Conservation (phyloP, 2,329 filamentous ascomycete genomes). For the Fusarium kyushuense region DNA sequence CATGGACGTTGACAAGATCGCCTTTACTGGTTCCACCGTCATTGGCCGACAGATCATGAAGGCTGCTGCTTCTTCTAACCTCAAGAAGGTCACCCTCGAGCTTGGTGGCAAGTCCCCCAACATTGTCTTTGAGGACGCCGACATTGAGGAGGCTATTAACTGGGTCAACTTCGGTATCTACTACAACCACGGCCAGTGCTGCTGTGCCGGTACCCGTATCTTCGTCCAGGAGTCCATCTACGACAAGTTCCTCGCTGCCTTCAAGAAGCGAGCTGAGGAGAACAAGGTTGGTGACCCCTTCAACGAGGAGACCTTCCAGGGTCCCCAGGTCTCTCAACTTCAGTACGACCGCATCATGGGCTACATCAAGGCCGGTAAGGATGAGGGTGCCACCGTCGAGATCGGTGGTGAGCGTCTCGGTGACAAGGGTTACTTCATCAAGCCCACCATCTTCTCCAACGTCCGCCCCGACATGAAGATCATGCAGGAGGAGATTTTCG, state of each 20-base stretch:
- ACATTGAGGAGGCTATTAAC: slow-evolving; percentile 80
- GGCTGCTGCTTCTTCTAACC: slow-evolving; percentile 79
- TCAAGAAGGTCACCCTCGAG: slow-evolving; percentile 86
- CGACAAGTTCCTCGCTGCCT: slow-evolving; percentile 84
- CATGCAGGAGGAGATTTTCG: slow-evolving; percentile 92
- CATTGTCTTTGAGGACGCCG: slow-evolving; percentile 82
- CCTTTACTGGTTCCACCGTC: slow-evolving; percentile 82
- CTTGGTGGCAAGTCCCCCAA: slow-evolving; percentile 85
- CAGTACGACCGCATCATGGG: slow-evolving; percentile 92
- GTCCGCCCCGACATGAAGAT: slow-evolving; percentile 89
- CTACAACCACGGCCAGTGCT: slow-evolving; percentile 74
- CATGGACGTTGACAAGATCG: slow-evolving; percentile 86
- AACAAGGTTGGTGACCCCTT: slow-evolving; percentile 90
- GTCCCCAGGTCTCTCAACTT: slow-evolving; percentile 85
- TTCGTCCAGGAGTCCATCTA: slow-evolving; percentile 90
- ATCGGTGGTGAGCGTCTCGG: slow-evolving; percentile 68
- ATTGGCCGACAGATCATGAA: slow-evolving; percentile 84
- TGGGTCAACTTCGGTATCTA: slow-evolving; percentile 81
- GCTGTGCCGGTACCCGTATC: slow-evolving; percentile 83
- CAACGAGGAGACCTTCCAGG: slow-evolving; percentile 83
- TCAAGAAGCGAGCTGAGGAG: slow-evolving; percentile 79
- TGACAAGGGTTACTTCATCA: slow-evolving; percentile 86
- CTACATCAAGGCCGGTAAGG: slow-evolving; percentile 76
- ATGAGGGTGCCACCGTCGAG: slow-evolving; percentile 71
- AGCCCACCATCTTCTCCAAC: slow-evolving; percentile 90